A percentile compares a stretch with the other conserved stretches of the same genome.
Conservation (phyloP, 306 rosid genomes). For the Gillenia trifoliata region DNA sequence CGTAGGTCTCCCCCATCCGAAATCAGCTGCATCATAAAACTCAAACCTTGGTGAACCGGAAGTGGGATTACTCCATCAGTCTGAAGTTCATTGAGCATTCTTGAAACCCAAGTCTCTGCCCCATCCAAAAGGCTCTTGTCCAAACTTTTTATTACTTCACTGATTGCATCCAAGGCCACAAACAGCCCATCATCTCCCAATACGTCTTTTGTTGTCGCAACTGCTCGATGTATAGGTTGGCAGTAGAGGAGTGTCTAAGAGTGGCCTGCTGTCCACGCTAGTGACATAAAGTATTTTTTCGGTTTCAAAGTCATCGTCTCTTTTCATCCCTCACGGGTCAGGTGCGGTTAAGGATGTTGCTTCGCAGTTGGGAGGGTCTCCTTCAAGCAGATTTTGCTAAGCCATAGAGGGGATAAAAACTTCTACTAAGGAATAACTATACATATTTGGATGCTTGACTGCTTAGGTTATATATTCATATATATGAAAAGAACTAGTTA, state of each 20-base stretch:
- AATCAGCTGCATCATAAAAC: slow-evolving; percentile 6
- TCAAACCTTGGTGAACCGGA: slow-evolving; percentile 35
- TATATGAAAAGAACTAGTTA: no score
- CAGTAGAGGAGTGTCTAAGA: slow-evolving; percentile 10
- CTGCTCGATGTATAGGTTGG: neutral
- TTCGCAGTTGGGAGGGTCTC: no score
- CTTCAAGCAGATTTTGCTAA: no score
- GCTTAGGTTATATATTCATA: no score
- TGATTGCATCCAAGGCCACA: slow-evolving; percentile 19
- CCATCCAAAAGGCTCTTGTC: slow-evolving; percentile 9
- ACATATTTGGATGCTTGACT: no score
- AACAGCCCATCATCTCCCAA: slow-evolving; percentile 24
- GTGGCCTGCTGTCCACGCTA: slow-evolving; percentile 18
- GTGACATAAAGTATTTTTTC: neutral
- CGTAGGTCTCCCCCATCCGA: neutral
- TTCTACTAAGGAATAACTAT: no score
- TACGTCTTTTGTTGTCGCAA: slow-evolving; percentile 1
- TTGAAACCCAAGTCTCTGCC: slow-evolving; percentile 18
- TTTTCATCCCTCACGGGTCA: no score
- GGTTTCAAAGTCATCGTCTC: no score
- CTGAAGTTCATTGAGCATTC: neutral
- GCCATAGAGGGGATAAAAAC: no score
- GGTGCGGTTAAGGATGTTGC: no score
- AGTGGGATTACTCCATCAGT: neutral
- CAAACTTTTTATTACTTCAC: slow-evolving; percentile 13